Conservation (phyloP, 2,329 filamentous ascomycete genomes). For the Claviceps monticola region DNA sequence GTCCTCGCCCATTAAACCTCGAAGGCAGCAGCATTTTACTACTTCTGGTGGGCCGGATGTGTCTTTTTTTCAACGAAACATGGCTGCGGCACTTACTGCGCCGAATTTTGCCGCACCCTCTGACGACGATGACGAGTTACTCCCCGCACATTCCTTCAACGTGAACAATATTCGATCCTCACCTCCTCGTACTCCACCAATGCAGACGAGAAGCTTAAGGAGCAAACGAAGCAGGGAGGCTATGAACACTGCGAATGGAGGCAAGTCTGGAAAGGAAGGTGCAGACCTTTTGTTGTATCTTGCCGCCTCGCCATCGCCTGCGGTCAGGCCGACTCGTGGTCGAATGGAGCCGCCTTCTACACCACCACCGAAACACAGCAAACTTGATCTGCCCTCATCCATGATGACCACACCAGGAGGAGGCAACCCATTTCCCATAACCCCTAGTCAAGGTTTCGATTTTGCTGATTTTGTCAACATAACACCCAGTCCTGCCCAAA, state of each 20-base stretch:
- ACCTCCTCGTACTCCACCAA: constrained; percentile 71
- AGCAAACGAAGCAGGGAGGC: constrained; percentile 35
- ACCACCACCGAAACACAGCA: constrained; percentile 55
- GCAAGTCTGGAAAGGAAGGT: constrained; percentile 62
- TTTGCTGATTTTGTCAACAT: constrained; percentile 97
- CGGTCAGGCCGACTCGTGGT: constrained; percentile 35
- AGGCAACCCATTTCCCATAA: constrained; percentile 55
- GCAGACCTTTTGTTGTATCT: constrained; percentile 72
- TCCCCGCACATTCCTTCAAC: constrained; percentile 64
- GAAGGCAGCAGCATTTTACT: constrained; percentile 61
- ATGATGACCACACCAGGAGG: constrained; percentile 82
- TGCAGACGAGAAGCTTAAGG: constrained; percentile 37
- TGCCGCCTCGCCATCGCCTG: constrained; percentile 81
- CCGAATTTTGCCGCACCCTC: constrained; percentile 48
- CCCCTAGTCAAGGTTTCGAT: constrained; percentile 74
- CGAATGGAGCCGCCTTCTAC: constrained; percentile 59
- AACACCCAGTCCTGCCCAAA: constrained; percentile 87
- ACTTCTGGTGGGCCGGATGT: constrained; percentile 57
- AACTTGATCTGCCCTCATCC: constrained; percentile 60
- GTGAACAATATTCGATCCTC: constrained; percentile 55
- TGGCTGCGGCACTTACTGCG: constrained; percentile 48
- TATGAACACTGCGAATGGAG: constrained; percentile 26
- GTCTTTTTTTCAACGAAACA: constrained; percentile 64
- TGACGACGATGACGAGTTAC: constrained; percentile 72
- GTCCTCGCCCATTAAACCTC: constrained; percentile 74